phyloP scores from a whole-genome alignment of 1,139 yeast genomes.

The Pichia sp. region DNA sequence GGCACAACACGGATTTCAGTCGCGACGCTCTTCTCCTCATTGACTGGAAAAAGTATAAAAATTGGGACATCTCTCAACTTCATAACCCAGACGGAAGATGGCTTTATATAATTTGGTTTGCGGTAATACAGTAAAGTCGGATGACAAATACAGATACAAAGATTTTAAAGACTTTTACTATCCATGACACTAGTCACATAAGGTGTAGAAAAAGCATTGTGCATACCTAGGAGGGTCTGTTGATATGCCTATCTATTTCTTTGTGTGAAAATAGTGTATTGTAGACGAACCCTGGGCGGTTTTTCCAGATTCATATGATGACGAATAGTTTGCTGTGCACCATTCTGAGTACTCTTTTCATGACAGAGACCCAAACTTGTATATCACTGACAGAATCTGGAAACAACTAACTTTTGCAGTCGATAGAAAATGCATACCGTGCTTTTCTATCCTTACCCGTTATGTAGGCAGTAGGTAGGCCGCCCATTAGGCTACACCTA shows the following conservation, averaged over 20 bases:
- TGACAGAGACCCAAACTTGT: constrained; percentile 28
- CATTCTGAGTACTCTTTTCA: constrained; percentile 35
- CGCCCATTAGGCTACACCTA: too few species aligned
- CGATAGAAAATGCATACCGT: too few species aligned
- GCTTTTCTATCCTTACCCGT: too few species aligned
- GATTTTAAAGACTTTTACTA: too few species aligned
- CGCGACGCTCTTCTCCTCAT: background rate
- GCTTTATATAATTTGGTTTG: too few species aligned
- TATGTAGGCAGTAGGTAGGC: too few species aligned
- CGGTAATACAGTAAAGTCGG: too few species aligned
- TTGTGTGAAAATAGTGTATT: background rate
- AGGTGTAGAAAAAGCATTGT: background rate
- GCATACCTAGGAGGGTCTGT: background rate
- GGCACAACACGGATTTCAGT: background rate
- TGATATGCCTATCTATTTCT: background rate
- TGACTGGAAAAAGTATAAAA: background rate
- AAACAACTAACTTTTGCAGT: background rate
- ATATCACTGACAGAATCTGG: constrained; percentile 10
- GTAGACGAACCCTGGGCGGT: background rate
- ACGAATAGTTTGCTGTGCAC: constrained; percentile 32
- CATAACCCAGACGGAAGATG: too few species aligned
- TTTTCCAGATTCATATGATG: constrained; percentile 24
- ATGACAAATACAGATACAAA: too few species aligned
- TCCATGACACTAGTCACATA: too few species aligned
- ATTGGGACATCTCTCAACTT: background rate